These are phyloP conservation scores for Wickerhamomyces bisporus DNA, from an alignment of 805 yeast genomes.

Conservation along the genomic window DNA sequence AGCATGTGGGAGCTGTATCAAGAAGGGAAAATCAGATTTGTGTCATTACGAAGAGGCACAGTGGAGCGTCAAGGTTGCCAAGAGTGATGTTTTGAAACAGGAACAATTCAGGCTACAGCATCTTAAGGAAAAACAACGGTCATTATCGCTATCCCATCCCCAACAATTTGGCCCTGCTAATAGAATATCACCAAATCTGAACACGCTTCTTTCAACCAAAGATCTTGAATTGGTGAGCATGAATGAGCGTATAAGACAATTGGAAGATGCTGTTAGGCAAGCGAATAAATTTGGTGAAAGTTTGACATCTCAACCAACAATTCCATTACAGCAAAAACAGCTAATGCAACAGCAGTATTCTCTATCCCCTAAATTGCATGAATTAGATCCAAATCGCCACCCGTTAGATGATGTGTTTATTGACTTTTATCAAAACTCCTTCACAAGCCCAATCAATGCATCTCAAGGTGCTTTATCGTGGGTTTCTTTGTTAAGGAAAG, in stretches of 20 bases:
- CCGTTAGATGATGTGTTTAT: slow-evolving; percentile 3
- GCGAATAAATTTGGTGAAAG: background rate
- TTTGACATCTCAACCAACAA: too few relatives aligned
- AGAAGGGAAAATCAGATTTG: slow-evolving; percentile 9
- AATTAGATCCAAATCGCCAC: background rate
- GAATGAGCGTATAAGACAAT: slow-evolving; percentile 12
- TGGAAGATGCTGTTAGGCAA: slow-evolving; percentile 11
- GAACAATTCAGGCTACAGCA: background rate
- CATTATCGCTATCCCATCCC: background rate
- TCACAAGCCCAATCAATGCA: slow-evolving; percentile 7
- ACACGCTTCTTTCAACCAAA: background rate
- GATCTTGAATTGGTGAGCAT: slow-evolving; percentile 3
- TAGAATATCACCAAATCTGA: background rate
- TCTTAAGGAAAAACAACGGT: too few relatives aligned
- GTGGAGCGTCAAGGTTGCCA: slow-evolving; percentile 13
- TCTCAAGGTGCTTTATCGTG: slow-evolving; percentile 21
- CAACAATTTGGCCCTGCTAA: background rate
- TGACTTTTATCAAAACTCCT: slow-evolving; percentile 10
- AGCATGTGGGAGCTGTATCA: slow-evolving; percentile 17
- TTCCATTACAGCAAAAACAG: too few relatives aligned
- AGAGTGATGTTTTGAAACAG: background rate
- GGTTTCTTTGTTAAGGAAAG: slow-evolving; percentile 21
- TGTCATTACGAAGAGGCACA: slow-evolving; percentile 21
- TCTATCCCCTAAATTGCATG: too few relatives aligned
- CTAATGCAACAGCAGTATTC: too few relatives aligned